A percentile compares a stretch with the other conserved stretches of the same genome.
Evolutionary conservation across 2,329 filamentous ascomycete species (phyloP).

Genomic region (Arthrobotrys sphaeroides): DNA sequence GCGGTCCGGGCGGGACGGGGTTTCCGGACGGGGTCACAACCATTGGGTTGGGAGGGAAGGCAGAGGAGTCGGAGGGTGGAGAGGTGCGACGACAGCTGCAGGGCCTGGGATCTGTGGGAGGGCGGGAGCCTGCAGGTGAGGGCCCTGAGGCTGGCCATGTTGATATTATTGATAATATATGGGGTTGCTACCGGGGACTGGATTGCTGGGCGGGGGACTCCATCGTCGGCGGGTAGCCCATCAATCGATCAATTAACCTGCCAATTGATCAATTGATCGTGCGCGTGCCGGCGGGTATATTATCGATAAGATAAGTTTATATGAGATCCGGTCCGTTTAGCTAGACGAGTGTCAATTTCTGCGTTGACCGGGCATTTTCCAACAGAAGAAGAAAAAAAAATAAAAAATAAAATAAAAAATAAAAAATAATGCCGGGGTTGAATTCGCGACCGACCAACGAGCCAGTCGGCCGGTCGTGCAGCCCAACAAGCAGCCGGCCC

Average conservation of each 20-base stretch:
- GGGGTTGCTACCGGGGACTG: conserved; percentile 15
- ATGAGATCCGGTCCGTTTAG: too few relatives aligned
- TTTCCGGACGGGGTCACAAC: too few relatives aligned
- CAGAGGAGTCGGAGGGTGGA: not conserved
- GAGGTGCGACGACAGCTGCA: not conserved
- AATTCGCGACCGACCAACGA: too few relatives aligned
- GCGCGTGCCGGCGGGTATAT: too few relatives aligned
- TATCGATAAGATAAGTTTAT: not conserved
- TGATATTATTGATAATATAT: not conserved
- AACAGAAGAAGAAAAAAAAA: conserved; percentile 19
- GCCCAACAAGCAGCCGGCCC: too few relatives aligned
- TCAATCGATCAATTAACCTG: not conserved
- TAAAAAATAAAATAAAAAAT: too few relatives aligned
- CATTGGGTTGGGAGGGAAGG: not conserved
- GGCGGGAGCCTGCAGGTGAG: not conserved
- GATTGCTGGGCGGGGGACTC: not conserved
- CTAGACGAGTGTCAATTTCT: too few relatives aligned
- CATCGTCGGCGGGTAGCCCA: conserved; percentile 1
- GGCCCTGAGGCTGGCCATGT: not conserved
- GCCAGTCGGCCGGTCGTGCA: too few relatives aligned
- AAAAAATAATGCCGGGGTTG: too few relatives aligned
- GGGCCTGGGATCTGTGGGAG: not conserved
- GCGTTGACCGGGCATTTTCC: not conserved
- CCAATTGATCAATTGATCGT: too few relatives aligned
- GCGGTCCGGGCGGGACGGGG: too few relatives aligned